Evolutionary conservation across 176 grass and related monocot genomes (phyloP).

Genomic region (Thinopyrum elongatum): DNA sequence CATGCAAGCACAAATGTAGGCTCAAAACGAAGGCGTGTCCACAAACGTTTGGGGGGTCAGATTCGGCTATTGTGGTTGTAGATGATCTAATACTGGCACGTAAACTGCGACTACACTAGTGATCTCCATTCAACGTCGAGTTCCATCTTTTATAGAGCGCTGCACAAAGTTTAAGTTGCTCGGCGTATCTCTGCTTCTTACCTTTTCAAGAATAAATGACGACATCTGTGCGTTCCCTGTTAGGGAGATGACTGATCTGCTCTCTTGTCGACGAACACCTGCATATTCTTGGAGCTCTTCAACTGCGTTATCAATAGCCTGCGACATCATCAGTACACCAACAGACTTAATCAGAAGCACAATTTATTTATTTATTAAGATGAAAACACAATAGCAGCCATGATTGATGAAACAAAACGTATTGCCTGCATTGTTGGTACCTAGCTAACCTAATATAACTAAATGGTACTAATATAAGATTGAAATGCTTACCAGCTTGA

Average conservation of each 20-base stretch:
- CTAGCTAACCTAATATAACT: too few species aligned
- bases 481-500: neutral
- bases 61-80: too few species aligned
- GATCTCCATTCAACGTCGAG: neutral
- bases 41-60: too few species aligned
- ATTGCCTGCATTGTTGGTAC: too few species aligned
- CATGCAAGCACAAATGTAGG: too few species aligned
- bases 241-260: neutral
- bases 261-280: conserved; percentile 62
- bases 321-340: neutral
- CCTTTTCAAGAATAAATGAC: neutral
- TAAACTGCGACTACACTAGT: neutral
- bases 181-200: neutral
- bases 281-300: conserved; percentile 84
- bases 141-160: neutral
- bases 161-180: neutral
- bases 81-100: neutral
- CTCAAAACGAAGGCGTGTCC: too few species aligned
- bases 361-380: neutral
- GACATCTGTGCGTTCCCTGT: neutral
- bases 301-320: conserved; percentile 84
- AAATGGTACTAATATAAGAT: too few species aligned
- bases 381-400: neutral
- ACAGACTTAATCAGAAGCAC: neutral
- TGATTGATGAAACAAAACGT: neutral